Percentiles rank a stretch among this genome's conserved stretches.
phyloP scores from a whole-genome alignment of 371 early-diverging fungal genomes.

The Lichtheimia ornata region DNA sequence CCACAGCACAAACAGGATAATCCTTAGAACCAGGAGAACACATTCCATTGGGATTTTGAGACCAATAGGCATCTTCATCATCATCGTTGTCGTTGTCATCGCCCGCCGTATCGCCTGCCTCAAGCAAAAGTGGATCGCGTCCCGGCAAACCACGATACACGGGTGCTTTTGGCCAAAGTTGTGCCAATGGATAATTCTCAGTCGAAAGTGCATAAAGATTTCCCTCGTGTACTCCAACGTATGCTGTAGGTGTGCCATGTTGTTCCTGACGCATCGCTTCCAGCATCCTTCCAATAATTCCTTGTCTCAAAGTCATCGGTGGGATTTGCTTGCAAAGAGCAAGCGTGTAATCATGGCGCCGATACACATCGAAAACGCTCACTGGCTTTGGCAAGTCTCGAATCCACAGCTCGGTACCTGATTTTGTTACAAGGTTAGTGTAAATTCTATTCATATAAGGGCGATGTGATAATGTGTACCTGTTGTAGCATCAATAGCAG shows the following conservation, averaged over 20 bases:
- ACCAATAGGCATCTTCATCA: too few species aligned
- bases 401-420: conserved; percentile 34
- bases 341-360: conserved; percentile 34
- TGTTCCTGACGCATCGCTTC: conserved; percentile 6
- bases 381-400: conserved; percentile 35
- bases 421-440: not conserved
- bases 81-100: conserved; percentile 28
- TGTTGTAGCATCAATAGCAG: conserved; percentile 30
- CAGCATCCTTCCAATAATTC: conserved; percentile 30
- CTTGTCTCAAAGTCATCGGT: conserved; percentile 27
- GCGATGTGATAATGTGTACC: conserved; percentile 15
- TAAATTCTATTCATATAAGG: too few species aligned
- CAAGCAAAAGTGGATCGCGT: not conserved
- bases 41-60: too few species aligned
- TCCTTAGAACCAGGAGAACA: too few species aligned
- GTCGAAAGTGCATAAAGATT: conserved; percentile 60
- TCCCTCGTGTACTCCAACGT: conserved; percentile 59
- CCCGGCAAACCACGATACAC: conserved; percentile 18
- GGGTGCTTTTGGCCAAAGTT: conserved; percentile 43
- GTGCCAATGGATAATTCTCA: conserved; percentile 60
- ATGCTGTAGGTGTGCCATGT: conserved; percentile 28
- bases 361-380: conserved; percentile 43
- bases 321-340: conserved; percentile 34
- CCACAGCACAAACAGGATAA: conserved; percentile 3
- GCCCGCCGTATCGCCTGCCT: not conserved